Base-by-base conservation (phyloP, 2,329 filamentous ascomycete genomes). In the Ascochyta clinopodiicola region DNA sequence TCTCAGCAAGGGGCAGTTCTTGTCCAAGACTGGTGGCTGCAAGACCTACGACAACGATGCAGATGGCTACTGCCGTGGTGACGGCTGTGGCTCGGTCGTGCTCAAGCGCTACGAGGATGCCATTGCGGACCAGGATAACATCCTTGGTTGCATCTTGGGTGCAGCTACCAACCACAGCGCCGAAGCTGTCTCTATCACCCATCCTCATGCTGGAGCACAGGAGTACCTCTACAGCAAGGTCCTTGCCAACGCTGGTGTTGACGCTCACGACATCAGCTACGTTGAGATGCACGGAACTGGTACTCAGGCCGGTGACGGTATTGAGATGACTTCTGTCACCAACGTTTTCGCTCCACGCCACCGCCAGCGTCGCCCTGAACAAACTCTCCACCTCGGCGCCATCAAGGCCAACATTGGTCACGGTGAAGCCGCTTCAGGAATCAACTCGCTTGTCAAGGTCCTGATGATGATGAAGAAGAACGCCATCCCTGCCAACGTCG, bases 251-350 rank as follows among this genome's bases (percentile, higher is more conserved):
- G 88, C 90, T 37, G 88, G 88, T 55, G 83, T 95, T 21, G 87
- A 93, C 67, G 88, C 91, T 1, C 82, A 86, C 45, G 89, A 93
- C 60, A 83, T 96, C 44, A 87, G 87, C 74, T 96, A 94, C 68
- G 87, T 96, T 8, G 92, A 96, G 76, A 92, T 95, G 87, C 91
- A 96, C 73, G 92, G 90, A 13, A 96, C 92, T 2, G 92, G 92
- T 29, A 96, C 91, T 0, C 90, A 95, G 73, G 91, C 89, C 29
- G 92, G 90, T 57, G 92, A 96, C 68, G 87, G 86, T 7, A 89
- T 86, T 4, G 92, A 96, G 73, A 93, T 94, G 88, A 81, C 86
- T 1, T 92, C 88, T 0, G 89, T 96, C 44, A 86, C 87, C 21
- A 80, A 84, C 44, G 79, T 84, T 19, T 89, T 88, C 63, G 86